Evolutionary conservation across 1,139 yeast genomes (phyloP).

Genomic region (Diutina ranongensis): DNA sequence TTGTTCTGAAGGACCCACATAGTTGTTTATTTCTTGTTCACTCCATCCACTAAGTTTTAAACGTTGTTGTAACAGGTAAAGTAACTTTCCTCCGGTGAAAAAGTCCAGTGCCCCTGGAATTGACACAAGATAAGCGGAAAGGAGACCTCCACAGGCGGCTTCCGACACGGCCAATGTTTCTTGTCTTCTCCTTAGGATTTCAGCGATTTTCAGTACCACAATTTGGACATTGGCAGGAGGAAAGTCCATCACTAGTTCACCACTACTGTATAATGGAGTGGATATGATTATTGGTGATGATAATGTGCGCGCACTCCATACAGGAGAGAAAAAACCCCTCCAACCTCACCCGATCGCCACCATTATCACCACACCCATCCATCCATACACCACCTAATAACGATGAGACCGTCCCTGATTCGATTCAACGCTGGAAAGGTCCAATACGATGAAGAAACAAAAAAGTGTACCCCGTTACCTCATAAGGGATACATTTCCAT

Average conservation of each 20-base stretch:
- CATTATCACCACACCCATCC: background rate
- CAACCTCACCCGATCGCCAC: background rate
- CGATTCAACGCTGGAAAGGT: constrained; percentile 81
- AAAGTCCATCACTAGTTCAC: constrained; percentile 27
- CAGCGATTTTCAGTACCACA: constrained; percentile 46
- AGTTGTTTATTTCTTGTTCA: constrained; percentile 51
- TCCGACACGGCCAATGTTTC: constrained; percentile 73
- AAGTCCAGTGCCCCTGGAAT: constrained; percentile 79
- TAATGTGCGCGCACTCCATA: too few species aligned
- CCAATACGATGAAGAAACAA: constrained; percentile 55
- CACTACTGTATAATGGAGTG: too few species aligned
- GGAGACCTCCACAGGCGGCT: constrained; percentile 83
- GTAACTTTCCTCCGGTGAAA: constrained; percentile 75
- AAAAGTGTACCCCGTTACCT: constrained; percentile 64
- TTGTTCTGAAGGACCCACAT: constrained; percentile 72
- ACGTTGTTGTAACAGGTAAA: constrained; percentile 66
- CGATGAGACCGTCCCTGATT: constrained; percentile 1
- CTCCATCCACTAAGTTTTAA: constrained; percentile 72
- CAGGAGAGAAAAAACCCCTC: too few species aligned
- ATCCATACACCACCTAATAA: background rate
- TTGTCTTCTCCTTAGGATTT: constrained; percentile 16
- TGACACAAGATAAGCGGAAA: constrained; percentile 69
- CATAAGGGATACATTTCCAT: constrained; percentile 67
- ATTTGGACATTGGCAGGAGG: constrained; percentile 47
- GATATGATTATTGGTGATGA: too few species aligned